Evolutionary conservation across 2,329 filamentous ascomycete species (phyloP), one percentile per base, ranked within the genome.

Genomic region (Microdochium paspali): DNA sequence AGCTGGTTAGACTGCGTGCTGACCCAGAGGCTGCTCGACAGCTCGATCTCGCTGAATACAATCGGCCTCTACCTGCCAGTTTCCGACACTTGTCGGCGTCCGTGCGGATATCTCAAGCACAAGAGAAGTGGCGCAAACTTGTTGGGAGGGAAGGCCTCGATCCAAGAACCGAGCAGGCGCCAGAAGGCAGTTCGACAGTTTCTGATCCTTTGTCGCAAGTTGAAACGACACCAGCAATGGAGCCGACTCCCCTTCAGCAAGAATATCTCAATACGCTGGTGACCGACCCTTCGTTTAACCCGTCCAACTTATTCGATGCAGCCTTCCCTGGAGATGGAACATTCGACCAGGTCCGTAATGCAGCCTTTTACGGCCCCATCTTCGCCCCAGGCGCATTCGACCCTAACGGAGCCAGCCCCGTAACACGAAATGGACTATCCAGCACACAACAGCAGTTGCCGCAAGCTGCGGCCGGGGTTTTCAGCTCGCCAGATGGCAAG

Each of bases 81-180:
- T 74, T 79, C 46, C 68, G 69, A 2, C 67, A 70, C 9, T 61
- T 74, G 3, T 70, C 73, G 0, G 72, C 68, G 43, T 65, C 64
- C 2, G 61, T 72, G 20, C 73, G 75, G 43, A 65, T 63, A 32
- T 64, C 64, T 15, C 65, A 74, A 52, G 72, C 74, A n/a, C 64
- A 70, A 18, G 68, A 75, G 10, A 68, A 67, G 26, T 82, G 78
- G 78, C 67, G 74, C 32, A 63, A 66, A 39, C 59, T 81, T 7
- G 66, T 80, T 5, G 62, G 65, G 15, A 59, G 60, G 4, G 63
- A 63, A 1, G 56, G 35, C n/a, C 10, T 40, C 18, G 35, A 40
- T 21, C 35, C 35, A 3, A 15, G 18, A 9, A 40, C 35, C 18
- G 35, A 40, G 35, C 15, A 40, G 9, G 18, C 23, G 35, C 12